These are phyloP conservation scores for Parasitella parasitica DNA, from an alignment of 371 early-diverging fungal genomes.

Conservation along the genomic window DNA sequence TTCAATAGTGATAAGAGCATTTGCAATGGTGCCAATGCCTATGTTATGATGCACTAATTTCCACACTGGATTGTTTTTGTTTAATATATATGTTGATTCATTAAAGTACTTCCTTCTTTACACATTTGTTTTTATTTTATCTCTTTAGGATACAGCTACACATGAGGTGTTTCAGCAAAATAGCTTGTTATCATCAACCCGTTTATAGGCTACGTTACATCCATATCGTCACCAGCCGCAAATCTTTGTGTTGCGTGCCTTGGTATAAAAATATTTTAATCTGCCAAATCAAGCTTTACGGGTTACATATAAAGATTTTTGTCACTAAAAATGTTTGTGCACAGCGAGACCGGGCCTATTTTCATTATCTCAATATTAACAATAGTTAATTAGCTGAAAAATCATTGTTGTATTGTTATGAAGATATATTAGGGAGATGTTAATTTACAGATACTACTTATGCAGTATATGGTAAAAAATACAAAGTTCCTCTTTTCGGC, in stretches of 20 bases:
- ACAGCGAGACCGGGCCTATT: background rate
- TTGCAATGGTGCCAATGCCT: background rate
- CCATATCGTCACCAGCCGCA: background rate
- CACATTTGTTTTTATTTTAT: background rate
- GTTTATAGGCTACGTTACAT: background rate
- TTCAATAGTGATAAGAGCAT: background rate
- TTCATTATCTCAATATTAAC: background rate
- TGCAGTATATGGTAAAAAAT: too few species aligned
- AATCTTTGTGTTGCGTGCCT: background rate
- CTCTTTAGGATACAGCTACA: background rate
- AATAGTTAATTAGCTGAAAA: background rate
- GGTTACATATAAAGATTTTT: background rate
- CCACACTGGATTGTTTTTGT: background rate
- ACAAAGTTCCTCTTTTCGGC: background rate
- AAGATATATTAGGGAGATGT: background rate
- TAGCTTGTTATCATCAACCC: too few species aligned
- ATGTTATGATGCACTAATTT: background rate
- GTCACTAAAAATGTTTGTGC: background rate
- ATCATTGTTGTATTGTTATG: background rate
- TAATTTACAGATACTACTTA: background rate
- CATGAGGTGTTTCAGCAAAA: background rate
- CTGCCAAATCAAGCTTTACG: background rate
- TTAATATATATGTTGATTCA: background rate
- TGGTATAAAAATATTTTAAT: background rate
- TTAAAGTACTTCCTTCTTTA: background rate